Conservation (phyloP, 129 eudicot species). For the Pulicaria dysenterica region DNA sequence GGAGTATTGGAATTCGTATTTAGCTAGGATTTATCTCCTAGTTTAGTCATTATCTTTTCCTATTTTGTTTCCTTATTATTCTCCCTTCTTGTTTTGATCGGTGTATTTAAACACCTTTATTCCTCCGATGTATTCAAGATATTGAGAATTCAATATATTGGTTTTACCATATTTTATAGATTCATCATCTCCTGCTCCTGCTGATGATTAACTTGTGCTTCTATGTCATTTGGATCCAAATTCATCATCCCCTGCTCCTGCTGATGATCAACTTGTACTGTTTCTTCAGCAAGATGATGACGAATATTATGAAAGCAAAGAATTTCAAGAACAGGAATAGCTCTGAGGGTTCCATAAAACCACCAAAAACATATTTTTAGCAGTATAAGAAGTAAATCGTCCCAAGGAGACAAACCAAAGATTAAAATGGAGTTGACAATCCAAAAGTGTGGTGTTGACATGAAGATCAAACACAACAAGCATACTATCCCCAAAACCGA, state of each 20-base stretch:
- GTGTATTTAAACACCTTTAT: too few relatives aligned
- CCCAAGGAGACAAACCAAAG: constrained; percentile 23
- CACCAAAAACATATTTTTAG: constrained; percentile 17
- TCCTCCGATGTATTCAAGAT: too few relatives aligned
- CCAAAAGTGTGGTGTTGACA: constrained; percentile 28
- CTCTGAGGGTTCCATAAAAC: constrained; percentile 16
- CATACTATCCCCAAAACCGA: constrained; percentile 3
- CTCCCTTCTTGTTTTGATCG: too few relatives aligned
- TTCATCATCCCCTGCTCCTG: neutral
- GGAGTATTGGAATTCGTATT: too few relatives aligned
- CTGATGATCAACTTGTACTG: neutral
- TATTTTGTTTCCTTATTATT: too few relatives aligned
- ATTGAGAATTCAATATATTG: too few relatives aligned
- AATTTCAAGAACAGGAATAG: too few relatives aligned
- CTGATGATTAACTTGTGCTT: too few relatives aligned
- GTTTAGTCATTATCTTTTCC: too few relatives aligned
- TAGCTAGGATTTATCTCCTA: too few relatives aligned
- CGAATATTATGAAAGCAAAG: constrained; percentile 4
- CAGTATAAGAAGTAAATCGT: constrained; percentile 10
- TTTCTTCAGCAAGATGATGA: neutral
- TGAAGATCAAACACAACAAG: constrained; percentile 18
- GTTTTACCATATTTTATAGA: too few relatives aligned
- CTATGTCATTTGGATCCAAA: neutral
- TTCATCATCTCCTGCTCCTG: too few relatives aligned
- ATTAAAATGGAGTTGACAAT: constrained; percentile 6